A percentile compares a stretch with the other conserved stretches of the same genome.
Conservation (phyloP, 441 rosid genomes). For the Monsonia emarginata region DNA sequence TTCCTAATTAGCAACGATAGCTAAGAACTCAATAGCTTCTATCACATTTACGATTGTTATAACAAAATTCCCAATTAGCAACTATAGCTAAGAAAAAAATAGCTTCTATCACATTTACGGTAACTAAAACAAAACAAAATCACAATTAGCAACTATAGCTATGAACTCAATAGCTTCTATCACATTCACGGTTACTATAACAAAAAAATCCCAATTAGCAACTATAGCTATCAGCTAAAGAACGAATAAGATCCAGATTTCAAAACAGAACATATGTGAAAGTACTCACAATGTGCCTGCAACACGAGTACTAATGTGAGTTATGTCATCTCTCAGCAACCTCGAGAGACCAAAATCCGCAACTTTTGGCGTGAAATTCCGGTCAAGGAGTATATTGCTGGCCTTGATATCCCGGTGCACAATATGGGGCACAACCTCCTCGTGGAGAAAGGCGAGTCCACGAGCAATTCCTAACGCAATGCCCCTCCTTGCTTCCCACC, state of each 20-base stretch:
- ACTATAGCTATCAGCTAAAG: no score
- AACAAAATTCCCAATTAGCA: constrained; percentile 9
- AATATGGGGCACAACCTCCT: constrained; percentile 36
- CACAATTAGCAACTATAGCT: no score
- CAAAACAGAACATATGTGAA: neutral
- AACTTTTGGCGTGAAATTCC: constrained; percentile 36
- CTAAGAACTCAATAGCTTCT: no score
- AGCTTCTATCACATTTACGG: no score
- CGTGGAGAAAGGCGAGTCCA: constrained; percentile 49
- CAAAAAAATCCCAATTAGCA: neutral
- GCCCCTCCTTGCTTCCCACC: constrained; percentile 33
- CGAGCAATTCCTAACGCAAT: constrained; percentile 41
- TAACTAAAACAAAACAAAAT: no score
- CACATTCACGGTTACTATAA: no score
- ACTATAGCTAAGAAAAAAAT: no score
- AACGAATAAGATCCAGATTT: neutral
- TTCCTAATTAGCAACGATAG: no score
- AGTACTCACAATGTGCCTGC: constrained; percentile 47
- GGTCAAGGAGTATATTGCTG: constrained; percentile 43
- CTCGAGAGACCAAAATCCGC: constrained; percentile 52
- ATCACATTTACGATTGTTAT: neutral
- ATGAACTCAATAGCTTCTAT: no score
- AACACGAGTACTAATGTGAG: constrained; percentile 47
- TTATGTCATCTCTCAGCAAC: constrained; percentile 25
- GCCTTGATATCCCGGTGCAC: constrained; percentile 57